phyloP scores from a whole-genome alignment of 805 yeast genomes.

The Wickerhamomyces ciferrii region DNA sequence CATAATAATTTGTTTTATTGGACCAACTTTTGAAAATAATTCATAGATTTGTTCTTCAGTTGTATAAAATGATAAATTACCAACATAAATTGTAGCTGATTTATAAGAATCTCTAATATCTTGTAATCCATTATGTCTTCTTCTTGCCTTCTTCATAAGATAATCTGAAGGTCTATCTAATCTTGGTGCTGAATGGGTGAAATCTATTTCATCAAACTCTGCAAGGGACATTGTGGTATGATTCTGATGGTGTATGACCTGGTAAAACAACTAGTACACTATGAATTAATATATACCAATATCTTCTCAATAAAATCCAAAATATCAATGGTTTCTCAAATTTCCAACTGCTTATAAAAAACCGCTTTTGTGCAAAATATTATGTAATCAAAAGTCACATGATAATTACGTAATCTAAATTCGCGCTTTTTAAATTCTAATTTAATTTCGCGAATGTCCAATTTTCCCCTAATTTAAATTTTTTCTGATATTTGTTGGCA shows the following conservation, averaged over 20 bases:
- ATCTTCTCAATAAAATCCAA: too few relatives aligned
- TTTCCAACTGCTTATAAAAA: too few relatives aligned
- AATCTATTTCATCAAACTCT: conserved; percentile 50
- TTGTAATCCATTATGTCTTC: conserved; percentile 43
- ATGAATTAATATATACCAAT: too few relatives aligned
- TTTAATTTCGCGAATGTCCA: not conserved
- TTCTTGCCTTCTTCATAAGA: conserved; percentile 55
- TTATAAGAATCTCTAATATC: conserved; percentile 61
- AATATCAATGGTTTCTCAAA: too few relatives aligned
- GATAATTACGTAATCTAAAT: too few relatives aligned
- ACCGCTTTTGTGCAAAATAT: not conserved
- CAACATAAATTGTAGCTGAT: conserved; percentile 83
- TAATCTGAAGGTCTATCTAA: conserved; percentile 71
- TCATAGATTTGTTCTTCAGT: conserved; percentile 94
- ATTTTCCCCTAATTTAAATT: too few relatives aligned
- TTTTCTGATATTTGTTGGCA: too few relatives aligned
- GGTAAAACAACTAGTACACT: too few relatives aligned
- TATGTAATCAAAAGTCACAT: too few relatives aligned
- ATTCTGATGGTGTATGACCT: too few relatives aligned
- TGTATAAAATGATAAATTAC: conserved; percentile 83
- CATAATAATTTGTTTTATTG: conserved; percentile 79
- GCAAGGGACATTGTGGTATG: conserved; percentile 41
- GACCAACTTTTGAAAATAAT: conserved; percentile 71
- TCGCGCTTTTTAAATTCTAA: too few relatives aligned
- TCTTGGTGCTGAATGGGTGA: conserved; percentile 59